A percentile compares a stretch with the other conserved stretches of the same genome.
phyloP scores from a whole-genome alignment of 2,329 filamentous ascomycete genomes.

The Emergomyces pasteurianus region DNA sequence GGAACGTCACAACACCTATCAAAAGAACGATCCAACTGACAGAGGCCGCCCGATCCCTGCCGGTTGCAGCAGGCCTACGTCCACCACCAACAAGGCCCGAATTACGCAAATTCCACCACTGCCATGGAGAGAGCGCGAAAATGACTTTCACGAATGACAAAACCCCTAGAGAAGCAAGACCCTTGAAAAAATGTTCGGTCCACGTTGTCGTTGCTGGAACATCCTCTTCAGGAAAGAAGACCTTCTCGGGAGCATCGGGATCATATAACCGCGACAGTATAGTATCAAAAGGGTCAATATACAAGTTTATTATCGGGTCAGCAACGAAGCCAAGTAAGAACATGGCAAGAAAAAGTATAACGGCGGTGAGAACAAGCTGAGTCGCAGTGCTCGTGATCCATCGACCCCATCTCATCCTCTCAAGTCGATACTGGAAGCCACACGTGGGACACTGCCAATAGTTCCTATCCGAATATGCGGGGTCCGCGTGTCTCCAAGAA shows the following conservation, averaged over 20 bases:
- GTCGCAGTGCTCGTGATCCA: conserved; percentile 55
- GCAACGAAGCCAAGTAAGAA: conserved; percentile 84
- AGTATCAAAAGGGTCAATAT: conserved; percentile 63
- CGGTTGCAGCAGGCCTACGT: conserved; percentile 46
- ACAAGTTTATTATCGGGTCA: conserved; percentile 82
- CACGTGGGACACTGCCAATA: conserved; percentile 86
- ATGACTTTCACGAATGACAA: conserved; percentile 75
- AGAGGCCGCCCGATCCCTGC: conserved; percentile 64
- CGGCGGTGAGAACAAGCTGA: conserved; percentile 58
- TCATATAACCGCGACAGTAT: conserved; percentile 37
- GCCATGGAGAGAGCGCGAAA: conserved; percentile 59
- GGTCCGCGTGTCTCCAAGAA: conserved; percentile 67
- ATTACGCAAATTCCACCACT: conserved; percentile 62
- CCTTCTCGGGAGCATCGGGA: conserved; percentile 22
- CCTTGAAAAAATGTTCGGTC: conserved; percentile 77
- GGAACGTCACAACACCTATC: conserved; percentile 67
- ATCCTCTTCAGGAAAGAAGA: conserved; percentile 19
- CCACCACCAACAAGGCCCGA: conserved; percentile 45
- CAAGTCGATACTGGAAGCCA: conserved; percentile 67
- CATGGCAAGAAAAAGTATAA: conserved; percentile 58
- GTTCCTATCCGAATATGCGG: conserved; percentile 51
- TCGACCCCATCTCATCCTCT: conserved; percentile 62
- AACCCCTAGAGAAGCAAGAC: conserved; percentile 77
- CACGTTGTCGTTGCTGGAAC: conserved; percentile 48
- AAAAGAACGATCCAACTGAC: conserved; percentile 69